Evolutionary conservation across 129 eudicot species (phyloP), one percentile per base, ranked within the genome.

Genomic region (Escallonia rubra): DNA sequence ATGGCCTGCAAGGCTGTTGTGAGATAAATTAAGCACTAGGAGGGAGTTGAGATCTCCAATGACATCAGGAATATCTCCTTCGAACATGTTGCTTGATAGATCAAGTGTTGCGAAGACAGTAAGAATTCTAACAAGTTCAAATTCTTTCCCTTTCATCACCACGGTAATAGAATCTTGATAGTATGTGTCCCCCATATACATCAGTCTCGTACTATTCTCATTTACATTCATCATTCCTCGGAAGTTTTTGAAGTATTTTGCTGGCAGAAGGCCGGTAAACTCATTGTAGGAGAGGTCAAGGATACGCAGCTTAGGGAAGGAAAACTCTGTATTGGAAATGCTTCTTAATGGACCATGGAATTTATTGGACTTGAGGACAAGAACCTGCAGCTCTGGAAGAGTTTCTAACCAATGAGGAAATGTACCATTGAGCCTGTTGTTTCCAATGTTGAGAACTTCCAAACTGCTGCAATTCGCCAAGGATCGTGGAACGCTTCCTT

Each of bases 1-100:
- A 8, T 50, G 67, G 49, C 74, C 74, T 4, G 15, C 42, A 5
- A 70, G 49, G 48, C 8, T 59, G 39, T 70, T 70, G 48, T 59
- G 66, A 45, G 67, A 61, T 61, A 71, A 55, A 57, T 71, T 71
- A 13, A 71, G 54, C 3, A n/a, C 16, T 43, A 14, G 23, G 60
- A 71, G 68, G n/a, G 68, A 71, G 3, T 10, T 45, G 7, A 61
- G 48, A 14, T 71, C 8, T 47, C 74, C 74, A 11, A 70, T 70
- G 23, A 4, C 14, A 8, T 70, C 8, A 6, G 67, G 74, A 60
- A 70, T 59, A 14, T 38, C 59, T 41, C 67, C 74, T 70, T 70
- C 16, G 10, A 63, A 63, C 0, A 13, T 43, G 51, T 63, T 63
- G 34, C 51, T 41, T 10, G 67, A 63, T 15, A 14, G 38, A 42